phyloP scores from a whole-genome alignment of 495 filamentous ascomycete species.

The Ascodesmis nigricans region DNA sequence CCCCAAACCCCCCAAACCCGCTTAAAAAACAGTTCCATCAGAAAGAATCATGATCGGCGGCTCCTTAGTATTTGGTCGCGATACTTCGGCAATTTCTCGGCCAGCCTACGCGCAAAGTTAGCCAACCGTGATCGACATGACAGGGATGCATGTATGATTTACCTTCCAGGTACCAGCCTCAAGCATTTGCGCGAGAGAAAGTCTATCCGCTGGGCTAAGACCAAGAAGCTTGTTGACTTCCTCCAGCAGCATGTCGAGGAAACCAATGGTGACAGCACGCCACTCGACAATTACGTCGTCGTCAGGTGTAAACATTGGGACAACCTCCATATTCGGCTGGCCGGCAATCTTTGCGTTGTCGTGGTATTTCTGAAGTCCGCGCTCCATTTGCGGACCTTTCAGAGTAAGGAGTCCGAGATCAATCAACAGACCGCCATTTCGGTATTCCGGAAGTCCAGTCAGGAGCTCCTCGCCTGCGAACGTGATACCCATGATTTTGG shows the following conservation, averaged over 20 bases:
- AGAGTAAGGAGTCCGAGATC: slow-evolving; percentile 61
- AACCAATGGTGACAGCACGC: slow-evolving; percentile 61
- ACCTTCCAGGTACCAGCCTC: slow-evolving; percentile 97
- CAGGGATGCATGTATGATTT: slow-evolving; percentile 8
- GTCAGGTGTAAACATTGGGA: slow-evolving; percentile 56
- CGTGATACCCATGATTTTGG: slow-evolving; percentile 47
- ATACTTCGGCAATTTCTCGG: slow-evolving; percentile 86
- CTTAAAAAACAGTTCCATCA: slow-evolving; percentile 88
- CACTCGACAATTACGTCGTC: slow-evolving; percentile 79
- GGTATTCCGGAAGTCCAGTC: slow-evolving; percentile 70
- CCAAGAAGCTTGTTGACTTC: slow-evolving; percentile 44
- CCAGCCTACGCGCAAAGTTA: slow-evolving; percentile 41
- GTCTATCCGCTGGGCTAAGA: slow-evolving; percentile 31
- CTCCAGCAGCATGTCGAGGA: slow-evolving; percentile 51
- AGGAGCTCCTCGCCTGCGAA: slow-evolving; percentile 58
- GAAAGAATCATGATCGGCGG: slow-evolving; percentile 91
- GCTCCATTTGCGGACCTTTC: slow-evolving; percentile 40
- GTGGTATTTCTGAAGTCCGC: slow-evolving; percentile 47
- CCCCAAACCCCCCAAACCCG: no score
- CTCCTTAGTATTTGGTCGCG: slow-evolving; percentile 85
- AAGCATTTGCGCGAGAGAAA: slow-evolving; percentile 56
- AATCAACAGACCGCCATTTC: slow-evolving; percentile 69
- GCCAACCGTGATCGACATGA: slow-evolving; percentile 21
- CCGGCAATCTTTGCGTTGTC: slow-evolving; percentile 53
- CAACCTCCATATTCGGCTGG: slow-evolving; percentile 43